These are phyloP conservation scores for Penicillium decumbens DNA, from an alignment of 2,329 filamentous ascomycete species.

Conservation along the genomic window DNA sequence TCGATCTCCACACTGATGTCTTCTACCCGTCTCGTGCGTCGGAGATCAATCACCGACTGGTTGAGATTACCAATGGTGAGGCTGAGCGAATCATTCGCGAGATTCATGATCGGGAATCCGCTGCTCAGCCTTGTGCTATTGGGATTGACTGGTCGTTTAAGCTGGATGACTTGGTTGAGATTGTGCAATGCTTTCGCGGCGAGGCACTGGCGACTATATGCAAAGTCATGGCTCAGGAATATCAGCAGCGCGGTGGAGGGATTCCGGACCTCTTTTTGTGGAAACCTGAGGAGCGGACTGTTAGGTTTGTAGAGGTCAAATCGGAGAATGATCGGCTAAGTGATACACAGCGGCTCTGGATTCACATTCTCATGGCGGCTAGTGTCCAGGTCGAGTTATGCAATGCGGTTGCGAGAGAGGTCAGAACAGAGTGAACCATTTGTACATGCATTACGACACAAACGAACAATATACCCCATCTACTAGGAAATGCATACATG, in stretches of 20 bases:
- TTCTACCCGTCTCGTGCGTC: constrained; percentile 83
- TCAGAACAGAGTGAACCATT: constrained; percentile 29
- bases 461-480: constrained; percentile 1
- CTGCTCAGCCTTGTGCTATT: constrained; percentile 75
- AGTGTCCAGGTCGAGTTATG: constrained; percentile 82
- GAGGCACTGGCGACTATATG: constrained; percentile 77
- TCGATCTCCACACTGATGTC: constrained; percentile 87
- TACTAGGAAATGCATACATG: background rate
- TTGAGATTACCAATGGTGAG: constrained; percentile 78
- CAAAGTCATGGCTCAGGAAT: constrained; percentile 94
- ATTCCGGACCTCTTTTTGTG: constrained; percentile 92
- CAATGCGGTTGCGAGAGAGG: constrained; percentile 57
- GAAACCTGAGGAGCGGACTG: constrained; percentile 57
- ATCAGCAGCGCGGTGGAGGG: constrained; percentile 76
- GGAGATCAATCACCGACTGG: constrained; percentile 82
- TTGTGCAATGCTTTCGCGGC: constrained; percentile 73
- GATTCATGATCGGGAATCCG: constrained; percentile 65
- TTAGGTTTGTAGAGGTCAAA: constrained; percentile 77
- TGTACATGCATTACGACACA: constrained; percentile 2
- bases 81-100: constrained; percentile 62
- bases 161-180: constrained; percentile 70
- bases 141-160: constrained; percentile 89
- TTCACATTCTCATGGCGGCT: constrained; percentile 81
- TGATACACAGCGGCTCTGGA: constrained; percentile 95
- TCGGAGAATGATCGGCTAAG: constrained; percentile 87